Evolutionary conservation across 1,284 basidiomycete species (phyloP), one percentile per base, ranked within the genome.

Genomic region (Boletus calvinii): DNA sequence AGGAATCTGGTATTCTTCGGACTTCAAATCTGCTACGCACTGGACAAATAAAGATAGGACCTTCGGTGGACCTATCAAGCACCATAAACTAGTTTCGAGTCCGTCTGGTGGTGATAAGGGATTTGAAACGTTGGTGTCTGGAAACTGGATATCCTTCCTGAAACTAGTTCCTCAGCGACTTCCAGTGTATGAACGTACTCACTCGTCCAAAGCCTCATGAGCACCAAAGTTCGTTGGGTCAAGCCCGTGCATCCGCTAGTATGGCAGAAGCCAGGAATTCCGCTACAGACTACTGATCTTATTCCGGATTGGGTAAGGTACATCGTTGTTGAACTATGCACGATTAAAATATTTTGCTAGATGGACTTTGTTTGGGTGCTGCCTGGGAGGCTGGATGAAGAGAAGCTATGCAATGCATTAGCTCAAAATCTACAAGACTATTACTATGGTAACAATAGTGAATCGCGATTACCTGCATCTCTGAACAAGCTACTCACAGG

Each of bases 281-380:
- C 6, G 11, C 24, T 51, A n/a, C 50, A 51, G 13, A 18, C 37
- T 18, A 36, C 50, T 24, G 50, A 51, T 20, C 37, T 48, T 24
- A 34, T 51, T 34, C 50, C 50, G 2, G n/a, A 48, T 10, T 51
- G 50, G 50, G 50, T 51, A 15, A 51, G 46, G 26, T 35, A n/a
- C 17, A 15, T 39, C 18, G 6, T 8, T 29, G 24, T 26, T 8
- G 18, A 12, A 11, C 18, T 29, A n/a, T 20, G 29, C 26, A 15
- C 22, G 29, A 8, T 22, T 9, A 47, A 41, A 7, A 42, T 22
- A 43, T 5, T 11, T 22, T 36, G 3, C n/a, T 4, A 51, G 50
- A 48, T 48, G 50, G 45, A 51, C 37, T 51, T 51, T 17, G 50
- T 48, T 34, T 51, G 50, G 50, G 36, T 51, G 17, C 18, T 51